Evolutionary conservation across 371 early-diverging fungal genomes (phyloP).

Genomic region (Nematocida sp.): DNA sequence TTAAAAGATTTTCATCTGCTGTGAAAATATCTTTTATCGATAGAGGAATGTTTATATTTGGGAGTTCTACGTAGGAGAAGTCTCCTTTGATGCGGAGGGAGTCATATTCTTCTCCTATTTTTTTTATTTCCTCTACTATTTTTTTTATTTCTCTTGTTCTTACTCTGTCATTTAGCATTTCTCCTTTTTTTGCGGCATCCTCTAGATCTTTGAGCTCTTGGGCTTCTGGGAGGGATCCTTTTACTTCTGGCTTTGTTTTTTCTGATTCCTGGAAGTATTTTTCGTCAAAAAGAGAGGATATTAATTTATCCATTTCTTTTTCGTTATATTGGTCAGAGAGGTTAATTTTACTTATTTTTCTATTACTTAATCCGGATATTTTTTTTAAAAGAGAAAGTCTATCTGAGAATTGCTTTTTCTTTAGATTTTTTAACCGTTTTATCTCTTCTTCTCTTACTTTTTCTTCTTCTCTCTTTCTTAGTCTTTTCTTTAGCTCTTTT

Average conservation of each 20-base stretch:
- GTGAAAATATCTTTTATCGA: conserved; percentile 37
- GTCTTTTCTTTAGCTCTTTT: conserved; percentile 40
- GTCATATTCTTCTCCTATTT: conserved; percentile 36
- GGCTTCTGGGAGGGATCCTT: conserved; percentile 27
- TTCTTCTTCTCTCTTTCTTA: conserved; percentile 31
- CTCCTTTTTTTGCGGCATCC: conserved; percentile 13
- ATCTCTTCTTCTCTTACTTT: conserved; percentile 41
- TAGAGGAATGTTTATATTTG: conserved; percentile 1
- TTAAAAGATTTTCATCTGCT: conserved; percentile 27
- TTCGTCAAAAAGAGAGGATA: conserved; percentile 34
- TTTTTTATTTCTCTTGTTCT: conserved; percentile 16
- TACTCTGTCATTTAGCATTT: conserved; percentile 5
- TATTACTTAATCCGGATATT: conserved; percentile 44
- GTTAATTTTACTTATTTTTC: conserved; percentile 30
- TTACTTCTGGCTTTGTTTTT: conserved; percentile 26
- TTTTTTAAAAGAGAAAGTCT: conserved; percentile 16
- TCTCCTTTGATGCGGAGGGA: conserved; percentile 13
- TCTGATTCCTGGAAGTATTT: conserved; percentile 39
- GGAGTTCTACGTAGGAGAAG: conserved; percentile 34
- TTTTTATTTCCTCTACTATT: conserved; percentile 23
- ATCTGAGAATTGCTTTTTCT: conserved; percentile 48
- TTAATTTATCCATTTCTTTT: conserved; percentile 6
- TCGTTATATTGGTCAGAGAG: conserved; percentile 25
- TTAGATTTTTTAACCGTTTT: conserved; percentile 49
- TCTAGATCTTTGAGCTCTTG: conserved; percentile 45